Percentiles rank a stretch among this genome's conserved stretches.
Evolutionary conservation across 192 early-diverging fungal genomes (phyloP).

Genomic region (Anaeromyces robustus): DNA sequence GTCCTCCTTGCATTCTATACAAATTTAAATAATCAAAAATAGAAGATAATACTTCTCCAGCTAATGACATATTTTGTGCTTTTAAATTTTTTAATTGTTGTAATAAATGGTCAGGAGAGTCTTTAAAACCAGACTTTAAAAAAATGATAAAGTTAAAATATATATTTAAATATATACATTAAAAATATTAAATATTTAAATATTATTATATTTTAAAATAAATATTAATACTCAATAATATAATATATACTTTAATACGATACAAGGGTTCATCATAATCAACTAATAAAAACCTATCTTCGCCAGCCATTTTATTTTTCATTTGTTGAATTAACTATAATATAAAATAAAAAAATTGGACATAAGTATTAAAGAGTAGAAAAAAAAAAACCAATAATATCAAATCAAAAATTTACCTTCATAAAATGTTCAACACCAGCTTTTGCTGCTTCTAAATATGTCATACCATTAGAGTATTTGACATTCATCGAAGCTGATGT

Average conservation of each 20-base stretch:
- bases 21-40: slow-evolving; percentile 54
- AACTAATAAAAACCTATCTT: slow-evolving; percentile 63
- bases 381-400: background rate
- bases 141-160: no score
- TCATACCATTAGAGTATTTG: slow-evolving; percentile 33
- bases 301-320: background rate
- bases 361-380: slow-evolving; percentile 11
- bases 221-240: background rate
- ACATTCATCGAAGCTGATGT: slow-evolving; percentile 70
- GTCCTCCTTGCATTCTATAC: slow-evolving; percentile 37
- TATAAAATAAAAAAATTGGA: slow-evolving; percentile 18
- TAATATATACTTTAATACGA: slow-evolving; percentile 28
- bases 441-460: slow-evolving; percentile 56
- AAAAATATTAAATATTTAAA: no score
- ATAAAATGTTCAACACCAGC: slow-evolving; percentile 60
- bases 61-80: slow-evolving; percentile 48
- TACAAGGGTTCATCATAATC: slow-evolving; percentile 36
- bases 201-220: no score
- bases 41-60: slow-evolving; percentile 43
- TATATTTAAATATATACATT: background rate
- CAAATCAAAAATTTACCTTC: slow-evolving; percentile 20
- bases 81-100: slow-evolving; percentile 42
- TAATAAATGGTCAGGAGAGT: slow-evolving; percentile 23
- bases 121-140: background rate
- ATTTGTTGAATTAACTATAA: slow-evolving; percentile 16